Evolutionary conservation across 805 yeast genomes (phyloP).

Genomic region (Schwanniomyces vanrijiae): DNA sequence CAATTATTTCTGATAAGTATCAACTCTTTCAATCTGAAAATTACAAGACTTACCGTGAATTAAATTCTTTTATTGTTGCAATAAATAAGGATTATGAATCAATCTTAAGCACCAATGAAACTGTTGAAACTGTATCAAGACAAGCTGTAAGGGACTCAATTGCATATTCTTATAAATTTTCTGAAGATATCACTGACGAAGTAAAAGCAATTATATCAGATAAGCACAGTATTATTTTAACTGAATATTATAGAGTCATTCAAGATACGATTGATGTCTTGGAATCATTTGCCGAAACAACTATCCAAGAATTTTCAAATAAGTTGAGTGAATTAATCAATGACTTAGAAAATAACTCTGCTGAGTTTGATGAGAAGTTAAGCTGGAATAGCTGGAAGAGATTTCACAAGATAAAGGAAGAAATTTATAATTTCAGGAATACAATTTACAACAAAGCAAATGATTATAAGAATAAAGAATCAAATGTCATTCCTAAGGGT

Average conservation of each 20-base stretch:
- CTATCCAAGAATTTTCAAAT: slow-evolving; percentile 63
- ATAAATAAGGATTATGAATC: slow-evolving; percentile 35
- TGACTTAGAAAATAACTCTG: slow-evolving; percentile 12
- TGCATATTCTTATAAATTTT: slow-evolving; percentile 19
- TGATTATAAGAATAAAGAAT: slow-evolving; percentile 13
- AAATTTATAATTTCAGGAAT: slow-evolving; percentile 57
- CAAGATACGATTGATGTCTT: slow-evolving; percentile 59
- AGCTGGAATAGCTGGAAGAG: slow-evolving; percentile 60
- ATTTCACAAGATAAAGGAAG: slow-evolving; percentile 56
- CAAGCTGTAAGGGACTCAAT: slow-evolving; percentile 39
- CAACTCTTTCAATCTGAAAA: slow-evolving; percentile 27
- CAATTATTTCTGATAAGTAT: slow-evolving; percentile 23
- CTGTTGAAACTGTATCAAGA: slow-evolving; percentile 20
- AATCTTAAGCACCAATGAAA: slow-evolving; percentile 20
- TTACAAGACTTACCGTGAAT: slow-evolving; percentile 28
- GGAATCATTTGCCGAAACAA: slow-evolving; percentile 72
- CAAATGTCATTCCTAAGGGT: slow-evolving; percentile 31
- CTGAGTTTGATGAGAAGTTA: slow-evolving; percentile 15
- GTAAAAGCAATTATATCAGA: slow-evolving; percentile 26
- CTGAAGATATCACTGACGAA: slow-evolving; percentile 17
- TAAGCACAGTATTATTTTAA: slow-evolving; percentile 25
- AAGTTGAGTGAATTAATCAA: slow-evolving; percentile 45
- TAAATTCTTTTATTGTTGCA: slow-evolving; percentile 26
- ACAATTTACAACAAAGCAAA: slow-evolving; percentile 34
- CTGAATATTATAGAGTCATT: slow-evolving; percentile 27